phyloP scores from a whole-genome alignment of 345 rosid genomes.

The Pistacia integerrima region DNA sequence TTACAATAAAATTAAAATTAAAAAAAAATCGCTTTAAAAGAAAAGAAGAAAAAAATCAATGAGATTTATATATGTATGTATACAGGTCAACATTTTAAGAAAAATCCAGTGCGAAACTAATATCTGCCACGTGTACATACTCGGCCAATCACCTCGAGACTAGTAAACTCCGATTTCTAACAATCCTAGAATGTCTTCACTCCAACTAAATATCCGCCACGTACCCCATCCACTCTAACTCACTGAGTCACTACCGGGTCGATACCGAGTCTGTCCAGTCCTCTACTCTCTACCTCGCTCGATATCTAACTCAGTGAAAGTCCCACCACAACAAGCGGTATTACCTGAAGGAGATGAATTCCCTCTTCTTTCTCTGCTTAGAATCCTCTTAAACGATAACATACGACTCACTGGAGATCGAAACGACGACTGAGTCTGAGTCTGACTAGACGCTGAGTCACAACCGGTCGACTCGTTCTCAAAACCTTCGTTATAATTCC shows the following conservation, averaged over 20 bases:
- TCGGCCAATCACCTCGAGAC: not conserved
- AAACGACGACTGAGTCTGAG: constrained; percentile 28
- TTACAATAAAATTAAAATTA: not conserved
- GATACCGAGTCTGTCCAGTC: constrained; percentile 19
- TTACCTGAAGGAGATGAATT: constrained; percentile 31
- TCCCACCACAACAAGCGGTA: constrained; percentile 25
- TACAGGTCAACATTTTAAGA: not conserved
- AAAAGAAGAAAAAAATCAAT: not conserved
- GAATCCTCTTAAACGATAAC: constrained; percentile 57
- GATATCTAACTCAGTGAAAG: constrained; percentile 38
- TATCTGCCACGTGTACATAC: not conserved
- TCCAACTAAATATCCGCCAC: not conserved
- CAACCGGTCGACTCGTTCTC: constrained; percentile 31
- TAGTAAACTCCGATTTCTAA: not conserved
- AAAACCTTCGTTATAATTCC: constrained; percentile 28
- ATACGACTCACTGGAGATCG: constrained; percentile 62
- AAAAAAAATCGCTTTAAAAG: not conserved
- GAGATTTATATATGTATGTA: not conserved
- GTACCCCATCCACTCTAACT: not conserved
- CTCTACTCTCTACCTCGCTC: constrained; percentile 43
- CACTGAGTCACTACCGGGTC: not conserved
- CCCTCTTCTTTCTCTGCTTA: constrained; percentile 53
- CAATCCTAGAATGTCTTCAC: not conserved
- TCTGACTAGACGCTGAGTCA: constrained; percentile 36
- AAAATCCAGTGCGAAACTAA: not conserved